Evolutionary conservation across 2,329 filamentous ascomycete species (phyloP).

Genomic region (Exophiala dermatitidis): DNA sequence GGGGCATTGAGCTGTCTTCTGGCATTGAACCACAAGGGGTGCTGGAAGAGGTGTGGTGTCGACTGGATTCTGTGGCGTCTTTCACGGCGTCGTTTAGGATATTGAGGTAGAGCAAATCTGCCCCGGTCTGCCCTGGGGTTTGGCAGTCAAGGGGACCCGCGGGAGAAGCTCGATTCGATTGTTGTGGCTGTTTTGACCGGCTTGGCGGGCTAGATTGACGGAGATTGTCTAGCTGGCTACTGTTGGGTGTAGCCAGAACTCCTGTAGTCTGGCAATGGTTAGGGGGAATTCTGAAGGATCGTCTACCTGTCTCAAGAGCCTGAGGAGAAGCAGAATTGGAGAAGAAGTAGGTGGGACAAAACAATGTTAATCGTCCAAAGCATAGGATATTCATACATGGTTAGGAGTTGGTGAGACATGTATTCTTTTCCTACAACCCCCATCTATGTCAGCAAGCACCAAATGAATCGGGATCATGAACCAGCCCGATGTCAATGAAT

Average conservation of each 20-base stretch:
- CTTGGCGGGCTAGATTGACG: not conserved
- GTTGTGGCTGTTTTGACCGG: not conserved
- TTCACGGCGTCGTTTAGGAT: conserved; percentile 26
- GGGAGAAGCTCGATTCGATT: conserved; percentile 10
- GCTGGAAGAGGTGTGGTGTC: conserved; percentile 22
- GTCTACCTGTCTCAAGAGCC: not conserved
- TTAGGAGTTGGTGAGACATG: conserved; percentile 22
- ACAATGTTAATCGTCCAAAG: conserved; percentile 11
- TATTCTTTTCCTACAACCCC: conserved; percentile 22
- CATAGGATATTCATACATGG: conserved; percentile 7
- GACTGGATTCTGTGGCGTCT: conserved; percentile 25
- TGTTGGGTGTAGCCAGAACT: conserved; percentile 19
- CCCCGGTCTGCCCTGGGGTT: conserved; percentile 24
- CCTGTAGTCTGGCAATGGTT: conserved; percentile 21
- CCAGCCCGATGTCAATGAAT: conserved; percentile 16
- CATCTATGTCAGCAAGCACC: conserved; percentile 18
- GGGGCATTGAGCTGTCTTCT: conserved; percentile 23
- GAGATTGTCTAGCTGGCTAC: conserved; percentile 7
- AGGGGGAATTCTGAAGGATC: conserved; percentile 5
- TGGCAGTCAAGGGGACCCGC: conserved; percentile 21
- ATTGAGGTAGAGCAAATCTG: conserved; percentile 27
- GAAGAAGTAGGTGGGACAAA: conserved; percentile 15
- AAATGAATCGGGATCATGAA: conserved; percentile 3
- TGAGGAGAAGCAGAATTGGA: not conserved
- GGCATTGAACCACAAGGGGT: conserved; percentile 19